These are phyloP conservation scores for Epichloe uncinata DNA, from an alignment of 2,329 filamentous ascomycete genomes.

Conservation along the genomic window DNA sequence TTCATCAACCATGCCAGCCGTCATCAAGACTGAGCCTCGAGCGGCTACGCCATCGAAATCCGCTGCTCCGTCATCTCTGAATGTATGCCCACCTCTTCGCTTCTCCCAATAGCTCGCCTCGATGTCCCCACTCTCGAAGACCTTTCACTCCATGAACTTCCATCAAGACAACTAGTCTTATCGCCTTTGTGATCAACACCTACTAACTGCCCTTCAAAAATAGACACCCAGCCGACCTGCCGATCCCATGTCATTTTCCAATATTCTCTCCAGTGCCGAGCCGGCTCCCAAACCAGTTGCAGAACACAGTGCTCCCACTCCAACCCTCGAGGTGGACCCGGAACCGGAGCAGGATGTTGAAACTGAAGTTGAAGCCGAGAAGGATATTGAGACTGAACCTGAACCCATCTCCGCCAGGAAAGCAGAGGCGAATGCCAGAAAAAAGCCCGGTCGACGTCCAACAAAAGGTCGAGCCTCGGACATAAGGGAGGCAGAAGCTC, in stretches of 20 bases:
- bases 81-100: conserved; percentile 21
- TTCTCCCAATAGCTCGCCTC: neutral
- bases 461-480: conserved; percentile 39
- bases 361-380: conserved; percentile 21
- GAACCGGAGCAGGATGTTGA: conserved; percentile 12
- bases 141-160: neutral
- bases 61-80: conserved; percentile 17
- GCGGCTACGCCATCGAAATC: conserved; percentile 27
- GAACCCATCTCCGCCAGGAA: conserved; percentile 15
- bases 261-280: conserved; percentile 74
- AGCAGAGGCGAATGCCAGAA: conserved; percentile 18
- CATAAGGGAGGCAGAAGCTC: conserved; percentile 34
- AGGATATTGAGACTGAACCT: conserved; percentile 22
- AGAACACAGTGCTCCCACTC: conserved; percentile 28
- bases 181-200: conserved; percentile 2
- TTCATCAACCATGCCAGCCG: conserved; percentile 21
- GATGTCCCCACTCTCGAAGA: neutral
- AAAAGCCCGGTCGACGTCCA: conserved; percentile 19
- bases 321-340: conserved; percentile 20
- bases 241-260: conserved; percentile 92
- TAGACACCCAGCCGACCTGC: conserved; percentile 61
- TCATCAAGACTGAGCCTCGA: conserved; percentile 27
- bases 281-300: conserved; percentile 41
- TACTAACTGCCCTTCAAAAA: neutral
- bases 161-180: conserved; percentile 3